Evolutionary conservation across 2,329 filamentous ascomycete genomes (phyloP), one percentile per base, ranked within the genome.

Genomic region (Talaromyces sp.): DNA sequence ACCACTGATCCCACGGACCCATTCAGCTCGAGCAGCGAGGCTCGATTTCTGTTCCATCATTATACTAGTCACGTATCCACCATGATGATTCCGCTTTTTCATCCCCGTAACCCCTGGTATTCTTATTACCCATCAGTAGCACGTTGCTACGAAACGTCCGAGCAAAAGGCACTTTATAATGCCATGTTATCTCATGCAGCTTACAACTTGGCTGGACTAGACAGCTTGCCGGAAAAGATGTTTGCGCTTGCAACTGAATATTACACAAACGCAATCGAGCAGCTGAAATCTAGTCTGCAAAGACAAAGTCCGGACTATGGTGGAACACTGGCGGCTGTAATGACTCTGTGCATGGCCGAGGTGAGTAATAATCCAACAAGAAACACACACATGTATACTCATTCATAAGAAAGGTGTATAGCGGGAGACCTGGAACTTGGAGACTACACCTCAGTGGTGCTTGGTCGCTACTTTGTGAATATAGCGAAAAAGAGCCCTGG

Each of bases 71-170:
- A 66, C 36, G 65, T 67, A 7, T 63, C 63, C 15, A 53, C 58
- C 27, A 61, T 64, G 39, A 67, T 67, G 65, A 66, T 67, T 63
- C 65, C 65, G 17, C 63, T 67, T 56, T 63, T 64, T 19, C 65
- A 67, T 65, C 58, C 64, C 3, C 51, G 59, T 19, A 67, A 67
- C 27, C 65, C 65, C 1, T 67, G 65, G 65, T 65, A 63, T 52
- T 61, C 55, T 25, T 63, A 62, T 28, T 67, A 67, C 44, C 65
- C 65, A 25, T 60, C 64, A 15, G 51, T 62, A n/a, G 63, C 65
- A 2, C 30, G 66, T 33, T 53, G 62, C 9, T 52, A 61, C 22
- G 39, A 56, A 2, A 49, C 44, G 11, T 27, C 56, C 9, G 57
- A 59, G 5, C 42, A 60, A 58, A 58, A 32, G 52, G 52, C 52